Conservation (phyloP, 805 yeast genomes). For the Starmerella tilneyi region DNA sequence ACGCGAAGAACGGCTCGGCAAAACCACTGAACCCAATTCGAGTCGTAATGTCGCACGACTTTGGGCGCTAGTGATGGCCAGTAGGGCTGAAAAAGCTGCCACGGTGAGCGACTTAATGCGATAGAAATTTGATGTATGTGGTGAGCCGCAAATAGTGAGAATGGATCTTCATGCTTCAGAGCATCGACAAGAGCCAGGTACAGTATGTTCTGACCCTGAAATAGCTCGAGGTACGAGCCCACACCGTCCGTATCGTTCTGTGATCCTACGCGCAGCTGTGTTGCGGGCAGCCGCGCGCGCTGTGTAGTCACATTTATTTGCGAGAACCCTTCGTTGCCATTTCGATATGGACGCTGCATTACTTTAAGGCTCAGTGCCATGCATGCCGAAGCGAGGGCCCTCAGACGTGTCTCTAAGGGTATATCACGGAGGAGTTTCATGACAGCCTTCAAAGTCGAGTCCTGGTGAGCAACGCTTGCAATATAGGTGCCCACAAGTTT, state of each 20-base stretch:
- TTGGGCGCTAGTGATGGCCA: constrained; percentile 35
- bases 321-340: constrained; percentile 6
- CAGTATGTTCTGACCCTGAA: constrained; percentile 15
- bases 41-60: constrained; percentile 26
- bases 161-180: constrained; percentile 53
- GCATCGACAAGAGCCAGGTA: constrained; percentile 50
- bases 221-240: constrained; percentile 14
- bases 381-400: constrained; percentile 8
- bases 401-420: constrained; percentile 11
- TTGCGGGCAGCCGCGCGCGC: not conserved
- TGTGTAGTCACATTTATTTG: not conserved
- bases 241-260: not conserved
- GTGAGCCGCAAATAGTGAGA: constrained; percentile 55
- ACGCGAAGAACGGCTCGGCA: constrained; percentile 53
- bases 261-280: too few species aligned
- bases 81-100: constrained; percentile 70
- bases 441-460: constrained; percentile 6
- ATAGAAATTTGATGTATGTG: constrained; percentile 50
- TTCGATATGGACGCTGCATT: not conserved
- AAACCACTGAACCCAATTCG: constrained; percentile 49
- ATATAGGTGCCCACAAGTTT: constrained; percentile 10
- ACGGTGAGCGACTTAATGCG: constrained; percentile 52
- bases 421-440: not conserved
- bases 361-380: constrained; percentile 3
- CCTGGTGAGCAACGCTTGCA: constrained; percentile 13